Conservation (phyloP, 805 yeast genomes). For the Yamadazyma nakazawae region DNA sequence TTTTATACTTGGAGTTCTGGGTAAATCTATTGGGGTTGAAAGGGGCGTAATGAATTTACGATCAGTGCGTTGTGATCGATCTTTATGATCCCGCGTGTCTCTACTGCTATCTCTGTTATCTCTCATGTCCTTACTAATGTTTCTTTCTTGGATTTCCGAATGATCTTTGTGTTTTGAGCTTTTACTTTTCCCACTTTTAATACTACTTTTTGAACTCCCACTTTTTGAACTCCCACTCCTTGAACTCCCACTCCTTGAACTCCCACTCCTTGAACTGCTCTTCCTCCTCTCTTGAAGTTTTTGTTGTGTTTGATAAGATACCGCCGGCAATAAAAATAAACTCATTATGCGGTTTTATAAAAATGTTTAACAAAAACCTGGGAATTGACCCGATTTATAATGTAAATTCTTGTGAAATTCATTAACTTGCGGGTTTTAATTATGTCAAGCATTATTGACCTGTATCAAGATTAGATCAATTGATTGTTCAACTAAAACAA, state of each 20-base stretch:
- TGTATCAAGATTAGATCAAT: neutral
- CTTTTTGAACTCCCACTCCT: neutral
- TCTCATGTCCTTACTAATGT: neutral
- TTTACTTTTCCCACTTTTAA: neutral
- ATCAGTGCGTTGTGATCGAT: neutral
- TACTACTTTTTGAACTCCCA: neutral
- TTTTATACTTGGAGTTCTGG: too few species aligned
- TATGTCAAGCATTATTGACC: too few species aligned
- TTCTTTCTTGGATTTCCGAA: neutral
- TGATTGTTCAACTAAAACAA: neutral
- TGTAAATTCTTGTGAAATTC: too few species aligned
- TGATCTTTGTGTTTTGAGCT: neutral
- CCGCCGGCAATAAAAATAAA: slow-evolving; percentile 37
- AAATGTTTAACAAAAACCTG: neutral
- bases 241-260: too few species aligned
- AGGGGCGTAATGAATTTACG: too few species aligned
- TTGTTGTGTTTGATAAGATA: slow-evolving; percentile 41
- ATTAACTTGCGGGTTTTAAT: too few species aligned
- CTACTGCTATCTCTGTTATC: neutral
- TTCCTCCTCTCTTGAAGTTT: slow-evolving; percentile 22
- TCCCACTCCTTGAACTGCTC: too few species aligned
- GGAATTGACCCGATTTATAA: neutral
- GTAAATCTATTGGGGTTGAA: too few species aligned
- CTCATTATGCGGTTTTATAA: slow-evolving; percentile 24
- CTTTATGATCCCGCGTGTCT: too few species aligned